Conservation (phyloP, 2,329 filamentous ascomycete genomes). For the Pseudogymnoascus sp. region DNA sequence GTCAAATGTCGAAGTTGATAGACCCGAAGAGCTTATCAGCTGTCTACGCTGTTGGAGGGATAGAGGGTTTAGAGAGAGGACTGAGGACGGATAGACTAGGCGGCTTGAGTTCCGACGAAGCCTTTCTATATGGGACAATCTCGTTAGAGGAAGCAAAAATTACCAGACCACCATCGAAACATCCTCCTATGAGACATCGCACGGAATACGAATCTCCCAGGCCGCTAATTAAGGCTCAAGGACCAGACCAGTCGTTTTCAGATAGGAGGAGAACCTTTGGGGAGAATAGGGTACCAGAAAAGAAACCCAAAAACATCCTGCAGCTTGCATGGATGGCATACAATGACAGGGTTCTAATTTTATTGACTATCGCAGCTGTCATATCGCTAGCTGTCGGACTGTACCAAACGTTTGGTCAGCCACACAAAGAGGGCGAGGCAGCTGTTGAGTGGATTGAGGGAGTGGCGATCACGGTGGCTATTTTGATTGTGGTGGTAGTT, state of each 20-base stretch:
- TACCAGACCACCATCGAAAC: constrained; percentile 10
- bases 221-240: constrained; percentile 53
- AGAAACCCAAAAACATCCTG: constrained; percentile 55
- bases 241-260: constrained; percentile 54
- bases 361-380: constrained; percentile 60
- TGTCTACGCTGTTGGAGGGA: constrained; percentile 64
- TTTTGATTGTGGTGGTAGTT: constrained; percentile 56
- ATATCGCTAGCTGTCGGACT: constrained; percentile 63
- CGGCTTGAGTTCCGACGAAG: constrained; percentile 66
- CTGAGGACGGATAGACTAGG: constrained; percentile 55
- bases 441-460: constrained; percentile 60
- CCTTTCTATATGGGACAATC: constrained; percentile 49
- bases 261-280: constrained; percentile 56
- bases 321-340: constrained; percentile 61
- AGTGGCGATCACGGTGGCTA: constrained; percentile 58
- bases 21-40: constrained; percentile 69
- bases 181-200: constrained; percentile 30
- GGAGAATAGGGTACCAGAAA: constrained; percentile 55
- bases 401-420: constrained; percentile 54
- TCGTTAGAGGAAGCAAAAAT: constrained; percentile 50
- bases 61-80: constrained; percentile 65
- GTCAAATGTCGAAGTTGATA: constrained; percentile 63
- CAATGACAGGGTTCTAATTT: constrained; percentile 66
- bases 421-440: constrained; percentile 34
- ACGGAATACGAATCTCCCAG: constrained; percentile 60